Evolutionary conservation across 2,329 filamentous ascomycete species (phyloP).

Genomic region (Alternaria tenuissima): DNA sequence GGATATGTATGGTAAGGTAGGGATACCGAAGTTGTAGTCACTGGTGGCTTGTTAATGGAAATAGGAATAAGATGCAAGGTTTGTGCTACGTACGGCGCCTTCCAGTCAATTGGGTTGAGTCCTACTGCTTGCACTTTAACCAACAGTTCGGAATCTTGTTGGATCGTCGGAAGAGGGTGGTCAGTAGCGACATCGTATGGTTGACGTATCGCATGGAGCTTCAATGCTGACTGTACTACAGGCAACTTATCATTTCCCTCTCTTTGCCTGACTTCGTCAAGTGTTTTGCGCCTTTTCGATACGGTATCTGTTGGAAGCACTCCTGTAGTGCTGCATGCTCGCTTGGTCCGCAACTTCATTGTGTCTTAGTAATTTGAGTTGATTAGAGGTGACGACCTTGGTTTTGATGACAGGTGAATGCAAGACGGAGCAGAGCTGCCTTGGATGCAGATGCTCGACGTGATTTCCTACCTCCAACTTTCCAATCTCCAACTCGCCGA

Average conservation of each 20-base stretch:
- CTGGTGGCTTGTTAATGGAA: conserved; percentile 47
- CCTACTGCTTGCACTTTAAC: conserved; percentile 72
- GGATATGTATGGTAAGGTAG: conserved; percentile 71
- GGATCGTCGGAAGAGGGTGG: conserved; percentile 58
- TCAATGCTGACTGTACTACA: conserved; percentile 56
- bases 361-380: neutral
- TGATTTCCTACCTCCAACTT: neutral
- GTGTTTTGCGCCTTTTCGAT: neutral
- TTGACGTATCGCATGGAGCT: conserved; percentile 61
- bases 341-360: neutral
- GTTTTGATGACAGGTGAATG: neutral
- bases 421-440: neutral
- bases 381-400: neutral
- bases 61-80: neutral
- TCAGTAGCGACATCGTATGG: conserved; percentile 58
- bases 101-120: conserved; percentile 80
- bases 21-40: conserved; percentile 75
- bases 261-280: conserved; percentile 20
- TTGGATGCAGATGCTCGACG: neutral
- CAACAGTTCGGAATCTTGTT: conserved; percentile 63
- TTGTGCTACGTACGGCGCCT: conserved; percentile 70
- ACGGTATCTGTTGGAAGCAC: neutral
- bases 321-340: neutral
- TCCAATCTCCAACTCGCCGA: neutral
- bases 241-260: conserved; percentile 15